Evolutionary conservation across 768 basidiomycete genomes (phyloP).

Genomic region (Hortiboletus campestris): DNA sequence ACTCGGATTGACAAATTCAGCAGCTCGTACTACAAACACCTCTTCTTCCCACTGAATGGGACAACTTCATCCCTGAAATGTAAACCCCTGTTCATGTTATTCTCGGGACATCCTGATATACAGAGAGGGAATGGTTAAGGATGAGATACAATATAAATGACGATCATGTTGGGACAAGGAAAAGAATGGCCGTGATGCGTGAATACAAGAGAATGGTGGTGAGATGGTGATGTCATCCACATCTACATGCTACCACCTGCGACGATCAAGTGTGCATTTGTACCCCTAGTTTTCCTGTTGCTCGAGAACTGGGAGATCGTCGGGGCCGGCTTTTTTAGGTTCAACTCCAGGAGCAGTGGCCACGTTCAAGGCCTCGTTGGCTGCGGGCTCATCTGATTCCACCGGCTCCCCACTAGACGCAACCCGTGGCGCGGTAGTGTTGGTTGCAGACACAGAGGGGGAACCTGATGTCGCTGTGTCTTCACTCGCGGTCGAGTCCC

Average conservation of each 20-base stretch:
- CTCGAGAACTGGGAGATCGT: neutral
- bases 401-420: slow-evolving; percentile 14
- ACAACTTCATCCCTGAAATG: neutral
- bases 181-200: neutral
- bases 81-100: neutral
- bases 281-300: slow-evolving; percentile 2
- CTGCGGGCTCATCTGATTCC: slow-evolving; percentile 12
- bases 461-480: slow-evolving; percentile 39
- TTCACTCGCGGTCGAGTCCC: slow-evolving; percentile 55
- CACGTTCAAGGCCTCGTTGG: slow-evolving; percentile 6
- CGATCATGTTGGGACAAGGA: neutral
- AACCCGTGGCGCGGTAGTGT: slow-evolving; percentile 2
- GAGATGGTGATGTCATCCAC: neutral
- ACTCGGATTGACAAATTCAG: too few relatives aligned
- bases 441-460: slow-evolving; percentile 31
- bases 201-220: slow-evolving; percentile 4
- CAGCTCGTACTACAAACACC: too few relatives aligned
- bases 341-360: neutral
- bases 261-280: neutral
- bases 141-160: slow-evolving; percentile 17
- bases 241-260: neutral
- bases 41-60: too few relatives aligned
- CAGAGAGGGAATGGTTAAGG: slow-evolving; percentile 9
- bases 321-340: neutral
- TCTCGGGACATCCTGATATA: slow-evolving; percentile 11